Evolutionary conservation across 129 eudicot genomes (phyloP).

Genomic region (Logfia minima): DNA sequence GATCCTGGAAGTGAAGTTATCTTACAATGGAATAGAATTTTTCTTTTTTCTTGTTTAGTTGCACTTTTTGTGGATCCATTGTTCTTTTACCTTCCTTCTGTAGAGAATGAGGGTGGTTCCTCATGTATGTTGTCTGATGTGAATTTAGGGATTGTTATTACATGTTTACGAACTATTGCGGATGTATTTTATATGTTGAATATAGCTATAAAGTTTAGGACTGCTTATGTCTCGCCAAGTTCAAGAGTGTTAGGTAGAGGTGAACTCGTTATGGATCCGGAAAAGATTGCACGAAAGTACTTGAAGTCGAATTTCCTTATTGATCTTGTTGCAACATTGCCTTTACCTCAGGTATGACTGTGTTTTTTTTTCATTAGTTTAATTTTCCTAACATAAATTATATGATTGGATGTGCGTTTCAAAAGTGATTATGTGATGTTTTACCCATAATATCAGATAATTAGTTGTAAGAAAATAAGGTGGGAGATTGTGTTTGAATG

Average conservation of each 20-base stretch:
- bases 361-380: constrained; percentile 5
- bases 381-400: neutral
- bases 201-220: constrained; percentile 70
- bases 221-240: constrained; percentile 82
- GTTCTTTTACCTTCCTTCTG: constrained; percentile 82
- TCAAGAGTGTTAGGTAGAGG: constrained; percentile 94
- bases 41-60: constrained; percentile 67
- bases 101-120: constrained; percentile 30
- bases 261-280: constrained; percentile 81
- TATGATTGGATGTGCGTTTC: neutral
- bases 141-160: constrained; percentile 68
- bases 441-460: neutral
- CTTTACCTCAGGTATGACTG: constrained; percentile 82
- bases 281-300: constrained; percentile 61
- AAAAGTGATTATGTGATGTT: neutral
- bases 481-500: neutral
- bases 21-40: constrained; percentile 77
- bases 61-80: constrained; percentile 90
- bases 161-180: constrained; percentile 65
- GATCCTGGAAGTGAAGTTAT: constrained; percentile 83
- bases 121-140: constrained; percentile 73
- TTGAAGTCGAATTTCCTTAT: constrained; percentile 66
- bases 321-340: constrained; percentile 84
- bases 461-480: neutral
- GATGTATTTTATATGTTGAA: constrained; percentile 72